phyloP scores from a whole-genome alignment of 768 basidiomycete species.

The Lentinula raphanica region DNA sequence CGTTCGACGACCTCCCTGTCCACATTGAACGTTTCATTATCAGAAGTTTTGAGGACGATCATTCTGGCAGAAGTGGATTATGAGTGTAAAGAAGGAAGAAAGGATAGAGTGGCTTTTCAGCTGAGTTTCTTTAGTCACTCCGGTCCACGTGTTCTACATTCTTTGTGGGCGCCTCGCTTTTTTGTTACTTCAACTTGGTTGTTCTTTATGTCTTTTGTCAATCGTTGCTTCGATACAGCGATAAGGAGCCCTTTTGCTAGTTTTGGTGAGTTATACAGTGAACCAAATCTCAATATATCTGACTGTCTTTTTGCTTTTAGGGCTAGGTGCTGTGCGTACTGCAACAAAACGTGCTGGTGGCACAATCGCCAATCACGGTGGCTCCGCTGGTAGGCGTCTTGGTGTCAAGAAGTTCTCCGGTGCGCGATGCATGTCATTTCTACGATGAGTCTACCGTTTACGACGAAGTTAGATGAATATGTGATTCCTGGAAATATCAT shows the following conservation, averaged over 20 bases:
- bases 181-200: conserved; percentile 5
- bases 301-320: conserved; percentile 18
- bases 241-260: conserved; percentile 46
- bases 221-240: conserved; percentile 32
- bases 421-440: conserved; percentile 25
- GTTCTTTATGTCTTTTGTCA: conserved; percentile 42
- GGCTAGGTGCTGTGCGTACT: conserved; percentile 70
- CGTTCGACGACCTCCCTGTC: conserved; percentile 95
- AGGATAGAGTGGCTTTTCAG: conserved; percentile 5
- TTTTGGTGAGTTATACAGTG: conserved; percentile 25
- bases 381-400: conserved; percentile 87
- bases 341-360: conserved; percentile 98
- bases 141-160: conserved; percentile 6
- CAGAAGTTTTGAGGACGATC: conserved; percentile 89
- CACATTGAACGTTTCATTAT: conserved; percentile 90
- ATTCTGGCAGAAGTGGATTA: conserved; percentile 35
- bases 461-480: conserved; percentile 61
- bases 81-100: not conserved
- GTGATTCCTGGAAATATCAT: conserved; percentile 96
- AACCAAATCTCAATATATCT: not conserved
- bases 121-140: not conserved
- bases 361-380: conserved; percentile 87
- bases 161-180: conserved; percentile 8
- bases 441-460: conserved; percentile 6
- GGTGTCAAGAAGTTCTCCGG: conserved; percentile 97